These are phyloP conservation scores for Bothriochloa decipiens DNA, from an alignment of 176 grass and related monocot genomes.

Conservation along the genomic window DNA sequence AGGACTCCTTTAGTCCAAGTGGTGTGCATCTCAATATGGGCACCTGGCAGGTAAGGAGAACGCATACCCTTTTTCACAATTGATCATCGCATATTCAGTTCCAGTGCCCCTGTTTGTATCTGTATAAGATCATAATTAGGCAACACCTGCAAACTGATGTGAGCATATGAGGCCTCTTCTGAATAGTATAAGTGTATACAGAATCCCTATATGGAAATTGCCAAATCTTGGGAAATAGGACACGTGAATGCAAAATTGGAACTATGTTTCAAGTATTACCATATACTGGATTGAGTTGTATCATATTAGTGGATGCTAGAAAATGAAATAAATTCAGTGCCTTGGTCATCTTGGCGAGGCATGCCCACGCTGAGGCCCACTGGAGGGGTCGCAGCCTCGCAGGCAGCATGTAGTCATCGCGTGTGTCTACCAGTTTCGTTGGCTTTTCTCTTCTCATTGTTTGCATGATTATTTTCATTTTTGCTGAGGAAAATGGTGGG, in stretches of 20 bases:
- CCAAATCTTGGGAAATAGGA: constrained; percentile 4
- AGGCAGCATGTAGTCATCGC: no score
- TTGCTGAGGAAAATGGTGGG: no score
- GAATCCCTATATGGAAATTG: neutral
- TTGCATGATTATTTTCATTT: no score
- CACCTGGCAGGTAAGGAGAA: constrained; percentile 72
- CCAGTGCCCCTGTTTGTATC: neutral
- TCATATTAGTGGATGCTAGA: no score
- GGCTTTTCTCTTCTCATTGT: no score
- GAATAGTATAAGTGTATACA: neutral
- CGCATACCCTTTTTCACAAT: constrained; percentile 10
- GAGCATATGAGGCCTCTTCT: neutral
- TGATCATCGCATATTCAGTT: constrained; percentile 19
- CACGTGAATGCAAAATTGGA: constrained; percentile 77
- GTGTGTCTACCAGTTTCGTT: no score
- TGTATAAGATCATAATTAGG: neutral
- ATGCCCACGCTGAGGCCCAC: no score
- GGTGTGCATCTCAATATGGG: constrained; percentile 87
- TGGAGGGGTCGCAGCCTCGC: no score
- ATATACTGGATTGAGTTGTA: no score
- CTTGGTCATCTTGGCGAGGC: no score
- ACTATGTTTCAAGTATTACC: constrained; percentile 20
- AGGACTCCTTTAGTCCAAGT: constrained; percentile 72
- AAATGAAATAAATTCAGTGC: no score
- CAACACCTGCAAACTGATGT: neutral